phyloP scores from a whole-genome alignment of 2,329 filamentous ascomycete genomes.

The Fusarium buharicum region DNA sequence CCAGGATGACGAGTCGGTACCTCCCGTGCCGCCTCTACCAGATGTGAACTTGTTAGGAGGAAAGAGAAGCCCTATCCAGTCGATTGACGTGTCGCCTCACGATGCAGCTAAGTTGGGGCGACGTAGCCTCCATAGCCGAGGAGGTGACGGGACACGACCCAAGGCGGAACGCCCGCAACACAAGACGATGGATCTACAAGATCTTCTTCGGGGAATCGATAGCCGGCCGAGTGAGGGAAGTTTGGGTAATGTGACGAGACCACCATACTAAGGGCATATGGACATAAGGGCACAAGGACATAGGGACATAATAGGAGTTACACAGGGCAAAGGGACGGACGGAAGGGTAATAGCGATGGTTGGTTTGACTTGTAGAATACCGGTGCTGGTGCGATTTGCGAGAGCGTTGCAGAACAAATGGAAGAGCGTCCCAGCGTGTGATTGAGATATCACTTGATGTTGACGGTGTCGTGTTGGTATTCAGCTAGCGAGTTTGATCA shows the following conservation, averaged over 20 bases:
- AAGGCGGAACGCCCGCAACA: conserved; percentile 50
- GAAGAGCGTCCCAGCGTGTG: conserved; percentile 3
- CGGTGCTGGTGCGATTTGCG: conserved; percentile 33
- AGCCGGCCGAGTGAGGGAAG: conserved; percentile 58
- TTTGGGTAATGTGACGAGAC: conserved; percentile 59
- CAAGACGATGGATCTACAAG: conserved; percentile 58
- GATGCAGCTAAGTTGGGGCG: conserved; percentile 52
- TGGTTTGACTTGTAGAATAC: conserved; percentile 29
- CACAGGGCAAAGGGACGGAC: not conserved
- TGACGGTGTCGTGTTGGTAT: not conserved
- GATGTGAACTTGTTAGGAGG: conserved; percentile 48
- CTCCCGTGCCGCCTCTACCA: conserved; percentile 67
- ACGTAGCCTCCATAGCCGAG: conserved; percentile 56
- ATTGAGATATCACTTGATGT: not conserved
- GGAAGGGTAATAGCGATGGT: conserved; percentile 30
- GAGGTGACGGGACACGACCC: conserved; percentile 52
- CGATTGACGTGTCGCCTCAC: conserved; percentile 48
- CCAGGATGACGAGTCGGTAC: conserved; percentile 55
- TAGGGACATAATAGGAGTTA: conserved; percentile 24
- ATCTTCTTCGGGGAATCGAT: conserved; percentile 63
- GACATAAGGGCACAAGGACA: conserved; percentile 7
- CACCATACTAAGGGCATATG: conserved; percentile 57
- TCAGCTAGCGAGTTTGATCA: conserved; percentile 1
- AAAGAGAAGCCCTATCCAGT: conserved; percentile 45
- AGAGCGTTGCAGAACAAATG: conserved; percentile 23